Base-by-base conservation (phyloP, 2,329 filamentous ascomycete genomes). In the Exophiala alcalophila region DNA sequence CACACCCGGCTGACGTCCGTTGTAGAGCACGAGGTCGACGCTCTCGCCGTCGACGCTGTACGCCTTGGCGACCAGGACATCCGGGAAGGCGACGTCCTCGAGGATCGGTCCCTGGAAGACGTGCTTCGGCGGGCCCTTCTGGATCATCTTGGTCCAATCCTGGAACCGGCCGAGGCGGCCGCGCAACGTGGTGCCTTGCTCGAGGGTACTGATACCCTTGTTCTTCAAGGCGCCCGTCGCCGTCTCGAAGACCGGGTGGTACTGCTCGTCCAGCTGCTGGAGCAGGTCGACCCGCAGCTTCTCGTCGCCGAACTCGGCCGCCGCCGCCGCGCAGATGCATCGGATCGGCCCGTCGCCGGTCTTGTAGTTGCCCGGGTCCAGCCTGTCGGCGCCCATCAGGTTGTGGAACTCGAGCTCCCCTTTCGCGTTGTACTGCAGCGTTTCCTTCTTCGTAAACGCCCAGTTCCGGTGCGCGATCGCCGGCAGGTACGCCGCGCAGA, bases 351-450 rank as follows among this genome's bases (percentile, higher is more conserved):
- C 48, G 20, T 40, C 40, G 15, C 48, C 48, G n/a, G 33, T 9
- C 23, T 48, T 50, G 39, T 50, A 50, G 32, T 50, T 50, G 20
- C 49, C 49, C 9, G 49, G 41, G 27, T 52, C 49, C n/a, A 52
- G 31, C 24, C 47, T 52, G 34, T 52, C 49, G 10, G 49, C 49
- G 15, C 49, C 49, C 6, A 52, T 18, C 4, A 52, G 41, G 35
- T 49, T 49, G 7, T 29, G 18, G 6, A 52, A 10, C 21, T 46
- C 30, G 3, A 52, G 12, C 2, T 40, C 16, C 14, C 49, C 49
- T 5, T 45, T 32, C 9, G 40, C 31, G 39, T 49, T 30, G 30
- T 37, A 43, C 23, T 32, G 27, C 11, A 49, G 21, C 5, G 41
- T 43, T 29, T 52, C 49, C 16, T 36, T 46, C 25, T 43, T 46